Percentiles rank a stretch among this genome's conserved stretches.
Conservation (phyloP, 2,329 filamentous ascomycete species). For the Aspergillus sojae region DNA sequence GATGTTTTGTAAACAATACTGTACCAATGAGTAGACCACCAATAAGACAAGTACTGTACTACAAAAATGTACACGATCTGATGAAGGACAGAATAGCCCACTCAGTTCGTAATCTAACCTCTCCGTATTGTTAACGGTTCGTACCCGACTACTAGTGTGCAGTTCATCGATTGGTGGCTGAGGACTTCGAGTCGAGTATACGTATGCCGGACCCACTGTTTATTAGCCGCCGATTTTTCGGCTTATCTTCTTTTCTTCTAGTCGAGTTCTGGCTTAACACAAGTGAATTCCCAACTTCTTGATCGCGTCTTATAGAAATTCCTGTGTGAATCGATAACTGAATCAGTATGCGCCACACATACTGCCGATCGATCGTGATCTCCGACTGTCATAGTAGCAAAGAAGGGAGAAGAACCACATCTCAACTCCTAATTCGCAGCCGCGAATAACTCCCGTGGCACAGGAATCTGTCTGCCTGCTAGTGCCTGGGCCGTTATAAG, state of each 20-base stretch:
- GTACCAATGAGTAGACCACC: not conserved
- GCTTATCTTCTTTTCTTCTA: not conserved
- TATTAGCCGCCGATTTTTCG: not conserved
- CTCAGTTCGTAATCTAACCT: not conserved
- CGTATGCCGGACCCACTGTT: slow-evolving; percentile 3
- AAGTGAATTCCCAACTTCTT: not conserved
- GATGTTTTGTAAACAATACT: no score
- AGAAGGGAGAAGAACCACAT: not conserved
- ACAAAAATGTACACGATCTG: not conserved
- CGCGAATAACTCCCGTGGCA: not conserved
- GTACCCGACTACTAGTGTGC: not conserved
- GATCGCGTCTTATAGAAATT: not conserved
- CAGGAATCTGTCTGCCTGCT: not conserved
- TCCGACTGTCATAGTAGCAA: not conserved
- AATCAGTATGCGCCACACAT: not conserved
- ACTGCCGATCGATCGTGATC: not conserved
- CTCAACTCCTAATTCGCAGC: not conserved
- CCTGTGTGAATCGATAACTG: no score
- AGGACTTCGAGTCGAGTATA: not conserved
- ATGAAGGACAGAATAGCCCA: not conserved
- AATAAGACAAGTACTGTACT: not conserved
- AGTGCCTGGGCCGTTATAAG: not conserved
- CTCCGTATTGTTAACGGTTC: not conserved
- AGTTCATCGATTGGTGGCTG: not conserved
- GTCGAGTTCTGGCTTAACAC: not conserved